phyloP scores from a whole-genome alignment of 2,329 filamentous ascomycete genomes.

The Davidsoniella eucalypti region DNA sequence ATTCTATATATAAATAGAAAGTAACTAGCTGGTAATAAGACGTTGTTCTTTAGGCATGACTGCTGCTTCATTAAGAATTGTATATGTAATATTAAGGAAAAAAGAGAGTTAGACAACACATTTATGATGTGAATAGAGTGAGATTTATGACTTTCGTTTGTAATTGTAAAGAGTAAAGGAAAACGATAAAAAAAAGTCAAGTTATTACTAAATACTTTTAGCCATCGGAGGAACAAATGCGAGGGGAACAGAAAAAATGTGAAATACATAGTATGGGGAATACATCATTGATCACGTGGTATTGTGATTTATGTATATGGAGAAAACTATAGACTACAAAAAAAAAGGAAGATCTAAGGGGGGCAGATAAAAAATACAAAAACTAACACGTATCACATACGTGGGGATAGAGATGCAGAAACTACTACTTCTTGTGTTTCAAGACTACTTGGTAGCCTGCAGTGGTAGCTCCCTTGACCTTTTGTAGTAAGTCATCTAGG shows the following conservation, averaged over 20 bases:
- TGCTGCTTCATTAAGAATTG: too few relatives aligned
- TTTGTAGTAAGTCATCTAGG: constrained; percentile 7
- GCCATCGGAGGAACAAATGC: background rate
- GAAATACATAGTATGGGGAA: background rate
- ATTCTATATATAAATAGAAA: too few relatives aligned
- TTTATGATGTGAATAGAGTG: too few relatives aligned
- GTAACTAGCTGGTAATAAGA: too few relatives aligned
- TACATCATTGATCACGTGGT: background rate
- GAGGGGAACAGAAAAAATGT: background rate
- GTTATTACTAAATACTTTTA: background rate
- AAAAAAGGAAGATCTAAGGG: background rate
- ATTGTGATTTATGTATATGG: background rate
- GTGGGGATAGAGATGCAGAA: background rate
- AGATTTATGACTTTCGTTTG: too few relatives aligned
- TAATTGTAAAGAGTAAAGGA: too few relatives aligned
- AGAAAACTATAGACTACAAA: background rate
- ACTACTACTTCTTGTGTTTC: background rate
- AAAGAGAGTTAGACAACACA: too few relatives aligned
- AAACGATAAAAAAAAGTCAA: too few relatives aligned
- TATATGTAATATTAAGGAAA: too few relatives aligned
- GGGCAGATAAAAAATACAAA: too few relatives aligned
- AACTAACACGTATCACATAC: too few relatives aligned
- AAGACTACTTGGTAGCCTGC: constrained; percentile 3
- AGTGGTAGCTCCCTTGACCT: constrained; percentile 2
- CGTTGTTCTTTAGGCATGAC: too few relatives aligned